These are phyloP conservation scores for Curvularia hawaiiensis DNA, from an alignment of 2,329 filamentous ascomycete genomes.

Conservation along the genomic window DNA sequence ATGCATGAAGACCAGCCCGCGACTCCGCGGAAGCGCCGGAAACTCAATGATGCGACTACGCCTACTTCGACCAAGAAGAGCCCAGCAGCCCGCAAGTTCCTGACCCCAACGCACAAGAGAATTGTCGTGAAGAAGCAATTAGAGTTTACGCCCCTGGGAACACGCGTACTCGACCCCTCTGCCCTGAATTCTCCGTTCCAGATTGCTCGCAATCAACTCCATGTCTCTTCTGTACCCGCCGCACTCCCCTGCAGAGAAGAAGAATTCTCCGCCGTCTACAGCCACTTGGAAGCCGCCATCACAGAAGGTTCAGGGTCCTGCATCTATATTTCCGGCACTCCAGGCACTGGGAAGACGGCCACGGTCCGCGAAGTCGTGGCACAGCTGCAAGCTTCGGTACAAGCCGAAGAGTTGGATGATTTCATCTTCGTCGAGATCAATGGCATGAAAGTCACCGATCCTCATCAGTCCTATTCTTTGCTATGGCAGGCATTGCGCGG, in stretches of 20 bases:
- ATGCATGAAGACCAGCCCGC: slow-evolving; percentile 49
- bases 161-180: slow-evolving; percentile 78
- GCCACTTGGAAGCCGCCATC: slow-evolving; percentile 92
- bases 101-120: slow-evolving; percentile 69
- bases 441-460: slow-evolving; percentile 99
- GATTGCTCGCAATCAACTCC: slow-evolving; percentile 82
- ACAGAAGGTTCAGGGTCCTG: slow-evolving; percentile 91
- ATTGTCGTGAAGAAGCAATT: slow-evolving; percentile 84
- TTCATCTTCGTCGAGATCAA: slow-evolving; percentile 99
- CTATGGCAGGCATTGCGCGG: slow-evolving; percentile 96
- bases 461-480: slow-evolving; percentile 92
- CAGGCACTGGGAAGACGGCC: slow-evolving; percentile 95
- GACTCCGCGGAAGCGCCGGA: slow-evolving; percentile 56
- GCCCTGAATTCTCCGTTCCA: slow-evolving; percentile 87
- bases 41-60: slow-evolving; percentile 51
- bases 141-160: slow-evolving; percentile 95
- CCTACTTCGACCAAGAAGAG: slow-evolving; percentile 54
- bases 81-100: slow-evolving; percentile 58
- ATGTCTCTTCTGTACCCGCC: slow-evolving; percentile 90
- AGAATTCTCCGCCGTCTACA: slow-evolving; percentile 91
- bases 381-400: slow-evolving; percentile 84
- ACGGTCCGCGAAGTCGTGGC: slow-evolving; percentile 95
- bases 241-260: slow-evolving; percentile 89
- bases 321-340: slow-evolving; percentile 99
- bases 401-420: slow-evolving; percentile 90